These are phyloP conservation scores for Epichloe coenophiala DNA, from an alignment of 2,329 filamentous ascomycete species.

Conservation along the genomic window DNA sequence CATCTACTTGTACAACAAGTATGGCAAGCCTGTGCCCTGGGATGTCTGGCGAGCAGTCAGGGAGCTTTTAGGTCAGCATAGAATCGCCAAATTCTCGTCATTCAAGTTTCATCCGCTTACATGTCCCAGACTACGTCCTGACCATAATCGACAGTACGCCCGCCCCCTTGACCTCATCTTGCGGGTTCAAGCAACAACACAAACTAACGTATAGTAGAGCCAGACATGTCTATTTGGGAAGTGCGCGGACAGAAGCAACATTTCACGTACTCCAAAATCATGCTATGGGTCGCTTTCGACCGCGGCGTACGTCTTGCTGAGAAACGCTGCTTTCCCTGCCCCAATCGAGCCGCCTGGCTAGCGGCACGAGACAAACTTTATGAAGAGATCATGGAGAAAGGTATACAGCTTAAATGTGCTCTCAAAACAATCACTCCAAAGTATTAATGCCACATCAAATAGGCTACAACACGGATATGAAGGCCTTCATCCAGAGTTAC, in stretches of 20 bases:
- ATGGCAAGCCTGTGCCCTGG: conserved; percentile 63
- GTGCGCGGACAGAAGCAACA: conserved; percentile 63
- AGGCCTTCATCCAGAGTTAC: conserved; percentile 64
- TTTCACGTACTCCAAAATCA: conserved; percentile 70
- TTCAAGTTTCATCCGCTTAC: neutral
- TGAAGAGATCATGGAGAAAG: conserved; percentile 65
- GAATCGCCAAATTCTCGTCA: neutral
- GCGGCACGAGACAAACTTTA: conserved; percentile 53
- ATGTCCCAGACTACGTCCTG: conserved; percentile 49
- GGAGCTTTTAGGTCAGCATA: conserved; percentile 40
- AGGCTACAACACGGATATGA: conserved; percentile 51
- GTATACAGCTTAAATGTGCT: conserved; percentile 14
- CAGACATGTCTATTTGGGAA: conserved; percentile 78
- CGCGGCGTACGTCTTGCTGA: conserved; percentile 60
- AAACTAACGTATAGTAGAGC: conserved; percentile 25
- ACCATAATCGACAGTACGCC: conserved; percentile 44
- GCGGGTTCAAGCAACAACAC: no score
- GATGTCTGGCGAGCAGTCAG: conserved; percentile 63
- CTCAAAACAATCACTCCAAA: neutral
- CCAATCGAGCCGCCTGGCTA: conserved; percentile 53
- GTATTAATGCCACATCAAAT: neutral
- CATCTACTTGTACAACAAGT: conserved; percentile 69
- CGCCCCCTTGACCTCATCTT: neutral
- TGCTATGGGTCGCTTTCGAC: conserved; percentile 74
- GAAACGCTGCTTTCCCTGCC: conserved; percentile 63